Evolutionary conservation across 75 land plant species (phyloP), one percentile per base, ranked within the genome.

Genomic region (Sequoiadendron giganteum): DNA sequence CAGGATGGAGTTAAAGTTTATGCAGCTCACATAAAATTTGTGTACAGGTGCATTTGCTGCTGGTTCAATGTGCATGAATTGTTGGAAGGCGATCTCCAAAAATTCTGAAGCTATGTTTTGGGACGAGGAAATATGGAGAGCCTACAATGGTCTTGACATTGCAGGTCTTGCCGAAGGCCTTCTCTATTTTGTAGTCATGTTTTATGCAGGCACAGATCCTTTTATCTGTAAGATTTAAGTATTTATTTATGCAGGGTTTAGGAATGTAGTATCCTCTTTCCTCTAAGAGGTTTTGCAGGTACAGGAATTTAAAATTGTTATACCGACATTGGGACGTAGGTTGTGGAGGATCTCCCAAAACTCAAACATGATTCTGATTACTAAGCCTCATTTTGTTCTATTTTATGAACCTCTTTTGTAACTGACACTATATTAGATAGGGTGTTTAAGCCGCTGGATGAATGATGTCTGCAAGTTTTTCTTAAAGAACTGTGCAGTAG

Each of bases 1-100:
- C 54, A 58, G 90, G 88, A 85, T 40, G 38, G 75, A 65, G 87
- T 79, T 85, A 84, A 19, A 73, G 47, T 88, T 70, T 42, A 86
- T 70, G 92, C 91, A 82, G 92, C 91, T 93, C 83, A 86, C 78
- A 21, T 91, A 77, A 83, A 87, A 88, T 85, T 93, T 91, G 85
- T 88, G 86, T 93, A 90, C 94, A 93, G 94, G 94, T 93, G 84
- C 52, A 43, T 47, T 21, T 82, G 84, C 52, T 43, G 84, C 49
- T 82, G 49, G 49, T 45, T 47, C 34, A 10, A 79, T 79, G 82
- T 40, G 7, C 30, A 65, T 65, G 13, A 75, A 82, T 38, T 47
- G 32, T 49, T 11, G 49, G 40, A 75, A 34, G 77, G 38, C 38
- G 39, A 10, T 34, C 13, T 75, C 34, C 77, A 75, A 75, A 32